Evolutionary conservation across 2,329 filamentous ascomycete genomes (phyloP).

Genomic region (Botrytis galanthina): DNA sequence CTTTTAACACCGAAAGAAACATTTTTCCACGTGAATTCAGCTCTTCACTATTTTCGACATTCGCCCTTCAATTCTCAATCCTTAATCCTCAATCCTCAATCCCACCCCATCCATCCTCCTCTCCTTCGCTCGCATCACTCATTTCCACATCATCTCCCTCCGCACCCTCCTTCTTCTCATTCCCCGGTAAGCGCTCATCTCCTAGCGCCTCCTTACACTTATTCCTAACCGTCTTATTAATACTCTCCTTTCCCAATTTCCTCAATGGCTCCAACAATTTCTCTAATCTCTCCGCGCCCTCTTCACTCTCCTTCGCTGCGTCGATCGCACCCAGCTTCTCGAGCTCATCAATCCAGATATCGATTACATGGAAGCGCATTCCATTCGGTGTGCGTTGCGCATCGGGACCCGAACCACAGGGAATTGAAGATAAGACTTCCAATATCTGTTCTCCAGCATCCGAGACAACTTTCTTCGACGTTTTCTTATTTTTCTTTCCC

Average conservation of each 20-base stretch:
- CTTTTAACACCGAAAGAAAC: slow-evolving; percentile 9
- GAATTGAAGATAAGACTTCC: slow-evolving; percentile 48
- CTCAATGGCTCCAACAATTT: slow-evolving; percentile 45
- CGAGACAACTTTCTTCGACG: slow-evolving; percentile 30
- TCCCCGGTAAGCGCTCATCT: slow-evolving; percentile 72
- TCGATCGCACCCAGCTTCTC: slow-evolving; percentile 63
- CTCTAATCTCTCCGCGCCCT: slow-evolving; percentile 40
- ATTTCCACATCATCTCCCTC: slow-evolving; percentile 25
- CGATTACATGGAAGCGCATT: slow-evolving; percentile 79
- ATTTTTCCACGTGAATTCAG: not conserved
- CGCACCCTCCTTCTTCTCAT: slow-evolving; percentile 40
- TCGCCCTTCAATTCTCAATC: slow-evolving; percentile 26
- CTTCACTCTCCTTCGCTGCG: slow-evolving; percentile 38
- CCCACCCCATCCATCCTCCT: slow-evolving; percentile 36
- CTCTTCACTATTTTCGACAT: slow-evolving; percentile 20
- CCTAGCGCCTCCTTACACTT: slow-evolving; percentile 67
- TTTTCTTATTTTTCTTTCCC: slow-evolving; percentile 39
- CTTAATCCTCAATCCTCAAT: slow-evolving; percentile 37
- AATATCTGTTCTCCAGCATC: slow-evolving; percentile 39
- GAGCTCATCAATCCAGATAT: slow-evolving; percentile 89
- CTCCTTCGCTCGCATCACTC: slow-evolving; percentile 27
- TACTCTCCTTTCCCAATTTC: slow-evolving; percentile 49
- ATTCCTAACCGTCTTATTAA: slow-evolving; percentile 68
- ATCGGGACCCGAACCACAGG: slow-evolving; percentile 32
- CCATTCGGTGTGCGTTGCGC: slow-evolving; percentile 68